These are phyloP conservation scores for Saxispiralis lemnorum DNA, from an alignment of 495 filamentous ascomycete genomes.

Conservation along the genomic window DNA sequence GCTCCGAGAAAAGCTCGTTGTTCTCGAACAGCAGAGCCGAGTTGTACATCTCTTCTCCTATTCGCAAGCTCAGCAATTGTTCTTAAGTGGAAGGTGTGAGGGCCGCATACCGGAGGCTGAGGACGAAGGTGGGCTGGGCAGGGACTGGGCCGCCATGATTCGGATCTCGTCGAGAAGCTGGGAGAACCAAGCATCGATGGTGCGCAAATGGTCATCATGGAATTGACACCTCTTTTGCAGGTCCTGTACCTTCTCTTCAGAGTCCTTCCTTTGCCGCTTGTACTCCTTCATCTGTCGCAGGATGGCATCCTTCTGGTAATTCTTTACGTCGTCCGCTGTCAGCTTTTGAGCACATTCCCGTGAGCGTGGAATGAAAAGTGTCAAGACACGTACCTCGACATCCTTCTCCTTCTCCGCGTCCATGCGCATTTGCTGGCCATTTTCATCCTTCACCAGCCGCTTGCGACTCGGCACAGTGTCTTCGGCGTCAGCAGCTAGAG, in stretches of 20 bases:
- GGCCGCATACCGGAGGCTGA: conserved; percentile 8
- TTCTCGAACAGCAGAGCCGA: conserved; percentile 48
- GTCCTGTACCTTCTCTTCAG: conserved; percentile 61
- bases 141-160: conserved; percentile 35
- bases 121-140: conserved; percentile 6
- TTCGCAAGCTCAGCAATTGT: conserved; percentile 8
- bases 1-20: conserved; percentile 54
- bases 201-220: conserved; percentile 81
- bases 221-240: conserved; percentile 53
- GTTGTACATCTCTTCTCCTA: conserved; percentile 30
- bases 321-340: conserved; percentile 32
- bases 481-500: conserved; percentile 52
- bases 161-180: conserved; percentile 78
- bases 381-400: conserved; percentile 54
- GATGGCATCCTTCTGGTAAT: conserved; percentile 94
- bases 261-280: conserved; percentile 64
- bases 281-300: conserved; percentile 94
- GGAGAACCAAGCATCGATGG: conserved; percentile 78
- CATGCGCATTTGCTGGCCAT: conserved; percentile 18
- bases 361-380: neutral
- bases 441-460: conserved; percentile 42
- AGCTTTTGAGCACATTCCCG: neutral
- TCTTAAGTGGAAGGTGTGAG: neutral
- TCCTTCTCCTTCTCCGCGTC: conserved; percentile 37
- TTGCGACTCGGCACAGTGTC: conserved; percentile 69